Evolutionary conservation across 1,139 yeast genomes (phyloP).

Genomic region (Hansenula lynferdii): DNA sequence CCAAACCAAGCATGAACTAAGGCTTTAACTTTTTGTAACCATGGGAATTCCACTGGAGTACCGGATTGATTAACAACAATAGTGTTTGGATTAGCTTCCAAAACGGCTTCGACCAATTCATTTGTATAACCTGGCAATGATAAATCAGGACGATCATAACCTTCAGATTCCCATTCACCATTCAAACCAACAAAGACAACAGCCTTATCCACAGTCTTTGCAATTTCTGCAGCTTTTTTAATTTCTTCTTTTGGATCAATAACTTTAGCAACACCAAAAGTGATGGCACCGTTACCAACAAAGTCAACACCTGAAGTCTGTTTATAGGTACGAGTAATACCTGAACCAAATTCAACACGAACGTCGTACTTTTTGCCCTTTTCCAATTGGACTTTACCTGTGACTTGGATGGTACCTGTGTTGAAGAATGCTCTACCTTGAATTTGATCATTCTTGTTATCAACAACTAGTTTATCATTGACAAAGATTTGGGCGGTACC

Average conservation of each 20-base stretch:
- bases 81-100: slow-evolving; percentile 44
- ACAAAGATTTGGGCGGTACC: slow-evolving; percentile 53
- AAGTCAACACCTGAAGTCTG: slow-evolving; percentile 27
- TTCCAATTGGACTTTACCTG: slow-evolving; percentile 32
- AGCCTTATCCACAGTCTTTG: slow-evolving; percentile 44
- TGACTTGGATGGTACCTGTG: slow-evolving; percentile 47
- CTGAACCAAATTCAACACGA: slow-evolving; percentile 48
- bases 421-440: slow-evolving; percentile 46
- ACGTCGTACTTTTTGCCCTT: slow-evolving; percentile 40
- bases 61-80: slow-evolving; percentile 58
- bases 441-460: slow-evolving; percentile 48
- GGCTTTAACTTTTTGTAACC: slow-evolving; percentile 43
- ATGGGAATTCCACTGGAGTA: slow-evolving; percentile 58
- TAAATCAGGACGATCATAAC: slow-evolving; percentile 25
- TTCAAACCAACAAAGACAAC: slow-evolving; percentile 41
- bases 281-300: slow-evolving; percentile 38
- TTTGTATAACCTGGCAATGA: slow-evolving; percentile 46
- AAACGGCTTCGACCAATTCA: slow-evolving; percentile 39
- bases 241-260: slow-evolving; percentile 30
- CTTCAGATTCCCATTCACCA: slow-evolving; percentile 47
- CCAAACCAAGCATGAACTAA: slow-evolving; percentile 49
- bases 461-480: slow-evolving; percentile 48
- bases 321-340: slow-evolving; percentile 33
- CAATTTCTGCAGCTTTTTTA: slow-evolving; percentile 35
- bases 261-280: slow-evolving; percentile 29